Percentiles rank a stretch among this genome's conserved stretches.
Evolutionary conservation across 2,329 filamentous ascomycete species (phyloP).

Genomic region (Xylariaceae sp.): DNA sequence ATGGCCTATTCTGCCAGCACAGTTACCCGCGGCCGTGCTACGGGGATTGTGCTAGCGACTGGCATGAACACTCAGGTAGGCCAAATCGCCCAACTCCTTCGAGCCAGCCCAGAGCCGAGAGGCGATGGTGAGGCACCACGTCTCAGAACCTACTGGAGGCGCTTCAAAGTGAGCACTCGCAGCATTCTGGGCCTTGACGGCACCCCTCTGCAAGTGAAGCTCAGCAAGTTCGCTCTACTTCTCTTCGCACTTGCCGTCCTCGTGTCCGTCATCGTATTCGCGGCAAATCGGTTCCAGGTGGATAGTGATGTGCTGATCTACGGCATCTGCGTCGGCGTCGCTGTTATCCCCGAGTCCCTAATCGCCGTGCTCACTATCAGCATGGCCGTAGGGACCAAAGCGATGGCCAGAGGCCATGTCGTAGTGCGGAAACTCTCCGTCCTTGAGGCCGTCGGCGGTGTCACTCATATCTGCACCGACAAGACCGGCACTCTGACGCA

Average conservation of each 20-base stretch:
- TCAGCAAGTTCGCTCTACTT: constrained; percentile 78
- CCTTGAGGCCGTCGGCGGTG: constrained; percentile 61
- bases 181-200: constrained; percentile 63
- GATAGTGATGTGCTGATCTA: constrained; percentile 53
- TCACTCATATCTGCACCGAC: constrained; percentile 67
- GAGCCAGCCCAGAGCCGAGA: constrained; percentile 49
- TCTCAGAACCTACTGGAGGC: constrained; percentile 39
- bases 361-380: constrained; percentile 61
- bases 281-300: constrained; percentile 48
- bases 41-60: constrained; percentile 63
- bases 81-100: constrained; percentile 66
- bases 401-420: constrained; percentile 51
- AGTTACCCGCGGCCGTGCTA: constrained; percentile 65
- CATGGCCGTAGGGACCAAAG: constrained; percentile 51
- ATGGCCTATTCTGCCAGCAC: constrained; percentile 67
- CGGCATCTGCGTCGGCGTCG: constrained; percentile 45
- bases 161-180: constrained; percentile 36
- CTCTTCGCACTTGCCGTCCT: constrained; percentile 68
- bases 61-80: constrained; percentile 72
- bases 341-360: constrained; percentile 50
- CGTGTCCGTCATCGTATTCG: constrained; percentile 58
- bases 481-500: constrained; percentile 65
- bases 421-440: constrained; percentile 56
- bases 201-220: constrained; percentile 77
- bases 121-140: constrained; percentile 42